Conservation (phyloP, 2,329 filamentous ascomycete genomes). For the Polychaeton citri region DNA sequence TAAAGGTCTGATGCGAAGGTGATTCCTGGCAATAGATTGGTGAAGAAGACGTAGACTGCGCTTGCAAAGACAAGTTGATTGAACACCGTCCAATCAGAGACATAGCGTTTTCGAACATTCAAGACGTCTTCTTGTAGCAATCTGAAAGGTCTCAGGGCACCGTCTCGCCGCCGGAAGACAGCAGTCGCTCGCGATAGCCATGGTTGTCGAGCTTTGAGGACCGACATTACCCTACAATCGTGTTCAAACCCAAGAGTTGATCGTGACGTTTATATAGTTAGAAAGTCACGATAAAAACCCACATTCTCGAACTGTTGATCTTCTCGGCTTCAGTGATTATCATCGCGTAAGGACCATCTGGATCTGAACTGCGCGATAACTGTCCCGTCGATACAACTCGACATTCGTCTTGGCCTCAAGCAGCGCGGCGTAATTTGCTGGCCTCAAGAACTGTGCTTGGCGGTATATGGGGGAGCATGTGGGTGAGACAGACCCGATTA, state of each 20-base stretch:
- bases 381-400: too few relatives aligned
- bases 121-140: slow-evolving; percentile 19
- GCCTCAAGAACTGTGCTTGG: background rate
- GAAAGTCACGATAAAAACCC: too few relatives aligned
- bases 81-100: slow-evolving; percentile 33
- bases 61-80: slow-evolving; percentile 52
- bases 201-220: background rate
- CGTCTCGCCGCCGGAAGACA: slow-evolving; percentile 9
- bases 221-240: too few relatives aligned
- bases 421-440: background rate
- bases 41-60: slow-evolving; percentile 54
- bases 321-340: too few relatives aligned
- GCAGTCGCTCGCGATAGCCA: background rate
- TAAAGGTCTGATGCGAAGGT: slow-evolving; percentile 55
- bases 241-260: too few relatives aligned
- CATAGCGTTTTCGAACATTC: slow-evolving; percentile 18
- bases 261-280: too few relatives aligned
- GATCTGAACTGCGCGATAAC: too few relatives aligned
- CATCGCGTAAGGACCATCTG: too few relatives aligned
- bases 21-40: slow-evolving; percentile 52
- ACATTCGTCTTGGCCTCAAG: too few relatives aligned
- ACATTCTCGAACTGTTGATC: too few relatives aligned
- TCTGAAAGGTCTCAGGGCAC: slow-evolving; percentile 19
- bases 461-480: background rate
- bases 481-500: background rate